Evolutionary conservation across 768 basidiomycete species (phyloP).

Genomic region (Butyriboletus loyo): DNA sequence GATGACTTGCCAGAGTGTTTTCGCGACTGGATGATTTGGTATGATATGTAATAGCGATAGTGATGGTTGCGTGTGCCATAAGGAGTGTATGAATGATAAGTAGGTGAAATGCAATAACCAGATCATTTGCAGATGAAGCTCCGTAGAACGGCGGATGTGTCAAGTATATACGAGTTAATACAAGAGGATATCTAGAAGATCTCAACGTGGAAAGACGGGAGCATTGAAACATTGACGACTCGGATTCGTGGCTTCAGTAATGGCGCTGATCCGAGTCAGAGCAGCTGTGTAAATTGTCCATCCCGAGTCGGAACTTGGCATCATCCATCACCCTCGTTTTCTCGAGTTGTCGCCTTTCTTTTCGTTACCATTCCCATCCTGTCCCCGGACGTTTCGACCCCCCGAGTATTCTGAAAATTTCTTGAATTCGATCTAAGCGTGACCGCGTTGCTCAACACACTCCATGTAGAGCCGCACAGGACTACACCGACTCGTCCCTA

Average conservation of each 20-base stretch:
- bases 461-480: background rate
- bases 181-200: too few species aligned
- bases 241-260: too few species aligned
- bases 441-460: background rate
- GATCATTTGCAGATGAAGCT: background rate
- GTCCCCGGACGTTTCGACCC: background rate
- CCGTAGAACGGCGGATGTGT: background rate
- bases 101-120: background rate
- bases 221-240: background rate
- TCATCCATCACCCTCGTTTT: background rate
- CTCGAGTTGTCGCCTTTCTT: background rate
- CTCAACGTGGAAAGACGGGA: background rate
- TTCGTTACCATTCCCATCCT: background rate
- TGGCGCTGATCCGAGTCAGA: constrained; percentile 6
- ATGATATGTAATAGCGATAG: constrained; percentile 19
- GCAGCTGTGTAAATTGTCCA: background rate
- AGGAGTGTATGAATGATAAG: constrained; percentile 7
- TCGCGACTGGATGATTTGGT: constrained; percentile 10
- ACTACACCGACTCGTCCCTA: too few species aligned
- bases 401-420: background rate
- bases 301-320: background rate
- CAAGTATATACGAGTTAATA: too few species aligned
- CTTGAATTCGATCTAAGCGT: background rate
- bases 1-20: background rate
- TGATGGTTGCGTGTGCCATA: constrained; percentile 1